A percentile compares a stretch with the other conserved stretches of the same genome.
Evolutionary conservation across 1,139 yeast genomes (phyloP).

Genomic region (Yamadazyma triangularis): DNA sequence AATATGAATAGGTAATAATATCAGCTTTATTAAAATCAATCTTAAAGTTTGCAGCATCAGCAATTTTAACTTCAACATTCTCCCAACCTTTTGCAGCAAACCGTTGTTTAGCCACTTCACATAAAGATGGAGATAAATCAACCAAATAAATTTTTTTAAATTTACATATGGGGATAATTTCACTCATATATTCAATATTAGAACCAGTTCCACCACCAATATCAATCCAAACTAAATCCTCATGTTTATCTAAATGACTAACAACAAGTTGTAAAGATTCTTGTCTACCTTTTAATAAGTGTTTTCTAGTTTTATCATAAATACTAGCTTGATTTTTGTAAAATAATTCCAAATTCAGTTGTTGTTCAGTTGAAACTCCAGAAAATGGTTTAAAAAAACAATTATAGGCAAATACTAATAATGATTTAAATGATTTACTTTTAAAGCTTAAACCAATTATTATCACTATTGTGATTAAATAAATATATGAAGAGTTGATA

Average conservation of each 20-base stretch:
- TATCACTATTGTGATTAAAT: constrained; percentile 8
- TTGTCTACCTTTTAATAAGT: constrained; percentile 66
- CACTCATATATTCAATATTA: constrained; percentile 73
- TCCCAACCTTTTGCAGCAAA: constrained; percentile 48
- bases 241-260: constrained; percentile 41
- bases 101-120: constrained; percentile 64
- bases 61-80: constrained; percentile 65
- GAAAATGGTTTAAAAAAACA: constrained; percentile 72
- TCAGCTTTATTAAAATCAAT: constrained; percentile 48
- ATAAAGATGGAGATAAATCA: constrained; percentile 72
- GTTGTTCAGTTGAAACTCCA: constrained; percentile 33
- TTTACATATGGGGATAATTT: constrained; percentile 43
- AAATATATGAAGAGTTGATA: constrained; percentile 5
- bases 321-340: constrained; percentile 73
- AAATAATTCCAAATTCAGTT: constrained; percentile 64
- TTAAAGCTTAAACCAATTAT: constrained; percentile 13
- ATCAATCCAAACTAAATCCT: constrained; percentile 72
- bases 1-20: constrained; percentile 71
- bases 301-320: constrained; percentile 65
- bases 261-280: constrained; percentile 58
- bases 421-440: constrained; percentile 25
- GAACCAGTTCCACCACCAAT: constrained; percentile 86
- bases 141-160: constrained; percentile 68
- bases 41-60: constrained; percentile 69
- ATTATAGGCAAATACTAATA: constrained; percentile 38